Evolutionary conservation across 352 stramenopile genomes (phyloP), one percentile per base, ranked within the genome.

Genomic region (Globisporangium echinulatum): DNA sequence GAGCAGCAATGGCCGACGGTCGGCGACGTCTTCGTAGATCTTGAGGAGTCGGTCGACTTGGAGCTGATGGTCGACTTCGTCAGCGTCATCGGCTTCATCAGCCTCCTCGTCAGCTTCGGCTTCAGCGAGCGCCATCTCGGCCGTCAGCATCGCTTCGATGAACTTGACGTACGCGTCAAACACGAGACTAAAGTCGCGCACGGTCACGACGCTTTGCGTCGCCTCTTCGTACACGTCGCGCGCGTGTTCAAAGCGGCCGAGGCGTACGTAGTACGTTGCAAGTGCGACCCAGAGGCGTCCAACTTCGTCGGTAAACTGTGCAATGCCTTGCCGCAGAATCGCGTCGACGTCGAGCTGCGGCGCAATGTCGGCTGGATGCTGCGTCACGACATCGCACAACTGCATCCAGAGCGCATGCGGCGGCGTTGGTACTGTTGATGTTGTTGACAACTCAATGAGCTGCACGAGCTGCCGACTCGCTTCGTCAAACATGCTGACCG

Each of bases 141-240:
- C 94, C 11, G 91, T 97, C 14, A 99, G 76, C 65, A 99, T 91
- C 19, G 86, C 92, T 74, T 99, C 97, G 74, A 99, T 94, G 72
- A 99, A 99, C 74, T 98, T 92, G 19, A 97, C 80, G 70, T 99
- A 99, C 3, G 97, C 94, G 72, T 99, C 97, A 59, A 99, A 99
- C 36, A 99, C 88, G 70, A 99, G 90, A 63, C 90, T 98, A 65
- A 99, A 99, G 78, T 99, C 98, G 9, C 97, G 90, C 48, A 93
- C 83, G 0, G 81, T 92, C 52, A 90, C 49, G 11, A 92, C 82
- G 0, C 75, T 83, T 17, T 74, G 67, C 37, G 90, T 78, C 9
- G 90, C 87, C 64, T 94, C 85, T 74, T 99, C 96, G 64, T 99
- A 99, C 13, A 99, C 82, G 63, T 97, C 91, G 42, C 97, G 83